Base-by-base conservation (phyloP, 73 alveolate genomes). In the Paramecium biaurelia region DNA sequence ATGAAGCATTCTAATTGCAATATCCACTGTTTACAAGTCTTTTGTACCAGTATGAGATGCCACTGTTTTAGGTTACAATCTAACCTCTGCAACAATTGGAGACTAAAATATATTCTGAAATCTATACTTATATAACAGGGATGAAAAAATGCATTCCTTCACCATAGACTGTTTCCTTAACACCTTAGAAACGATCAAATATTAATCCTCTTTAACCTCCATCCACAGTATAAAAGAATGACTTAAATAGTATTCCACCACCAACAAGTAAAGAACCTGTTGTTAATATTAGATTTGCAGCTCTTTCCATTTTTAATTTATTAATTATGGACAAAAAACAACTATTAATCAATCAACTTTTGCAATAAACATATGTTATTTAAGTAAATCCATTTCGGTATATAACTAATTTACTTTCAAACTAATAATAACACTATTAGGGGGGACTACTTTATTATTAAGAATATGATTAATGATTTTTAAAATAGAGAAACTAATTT, bases 171-270 rank as follows among this genome's bases (percentile, higher is more conserved):
- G 88, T 85, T 45, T 70, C 89, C 41, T 82, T 74, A 12, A 96
- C 94, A 85, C 99, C 99, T 59, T 84, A 38, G 70, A 89, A 63
- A 59, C 95, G 85, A 70, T 96, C 97, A 85, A 95, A 96, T 23
- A 95, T 76, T 57, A 96, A 90, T 10, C 96, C 99, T 88, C 99
- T 85, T 76, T 96, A 95, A 5, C 99, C 99, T n/a, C 97, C 99
- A 76, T 96, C 98, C 11, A 95, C 97, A 15, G 94, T 95, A 87
- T 92, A 95, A 79, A 92, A 72, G 93, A 93, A 95, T 38, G 89
- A 37, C 23, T 76, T 38, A 14, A 76, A 41, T 20, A 26, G 18
- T 2, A 76, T 18, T 18, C 47, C 38, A 15, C 70, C 70, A 20
- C 89, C 89, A 7, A 42, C 23, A 14, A 76, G 37, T 5, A 76